These are phyloP conservation scores for Cruciata laevipes DNA, from an alignment of 257 asterid genomes.

Conservation along the genomic window DNA sequence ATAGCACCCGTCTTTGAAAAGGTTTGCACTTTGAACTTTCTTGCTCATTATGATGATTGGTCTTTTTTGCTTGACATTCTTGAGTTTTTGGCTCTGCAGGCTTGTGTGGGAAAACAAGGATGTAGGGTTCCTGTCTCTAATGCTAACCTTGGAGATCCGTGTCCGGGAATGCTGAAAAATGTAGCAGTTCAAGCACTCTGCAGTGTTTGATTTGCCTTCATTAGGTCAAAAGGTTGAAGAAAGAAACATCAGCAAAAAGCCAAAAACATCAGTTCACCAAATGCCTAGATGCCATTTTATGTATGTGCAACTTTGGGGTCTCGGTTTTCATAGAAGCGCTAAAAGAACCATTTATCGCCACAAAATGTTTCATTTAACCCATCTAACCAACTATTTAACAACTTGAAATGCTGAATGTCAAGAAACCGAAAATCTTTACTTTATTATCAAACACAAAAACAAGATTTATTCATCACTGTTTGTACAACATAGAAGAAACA, in stretches of 20 bases:
- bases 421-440: background rate
- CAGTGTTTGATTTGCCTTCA: slow-evolving; percentile 19
- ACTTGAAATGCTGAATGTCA: background rate
- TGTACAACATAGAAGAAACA: background rate
- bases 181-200: slow-evolving; percentile 65
- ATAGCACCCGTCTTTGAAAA: slow-evolving; percentile 32
- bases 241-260: too few species aligned
- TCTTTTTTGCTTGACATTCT: background rate
- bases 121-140: slow-evolving; percentile 45
- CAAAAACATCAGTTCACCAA: too few species aligned
- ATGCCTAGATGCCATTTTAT: too few species aligned
- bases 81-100: slow-evolving; percentile 27
- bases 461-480: background rate
- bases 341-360: too few species aligned
- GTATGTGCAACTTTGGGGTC: too few species aligned
- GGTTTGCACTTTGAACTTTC: slow-evolving; percentile 19
- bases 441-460: background rate
- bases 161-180: slow-evolving; percentile 44
- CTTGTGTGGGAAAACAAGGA: slow-evolving; percentile 42
- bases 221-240: background rate
- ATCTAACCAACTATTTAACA: too few species aligned
- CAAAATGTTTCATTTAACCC: too few species aligned
- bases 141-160: slow-evolving; percentile 45
- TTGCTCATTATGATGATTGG: background rate
- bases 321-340: too few species aligned